These are phyloP conservation scores for Exserohilum turcica DNA, from an alignment of 2,329 filamentous ascomycete genomes.

Conservation along the genomic window DNA sequence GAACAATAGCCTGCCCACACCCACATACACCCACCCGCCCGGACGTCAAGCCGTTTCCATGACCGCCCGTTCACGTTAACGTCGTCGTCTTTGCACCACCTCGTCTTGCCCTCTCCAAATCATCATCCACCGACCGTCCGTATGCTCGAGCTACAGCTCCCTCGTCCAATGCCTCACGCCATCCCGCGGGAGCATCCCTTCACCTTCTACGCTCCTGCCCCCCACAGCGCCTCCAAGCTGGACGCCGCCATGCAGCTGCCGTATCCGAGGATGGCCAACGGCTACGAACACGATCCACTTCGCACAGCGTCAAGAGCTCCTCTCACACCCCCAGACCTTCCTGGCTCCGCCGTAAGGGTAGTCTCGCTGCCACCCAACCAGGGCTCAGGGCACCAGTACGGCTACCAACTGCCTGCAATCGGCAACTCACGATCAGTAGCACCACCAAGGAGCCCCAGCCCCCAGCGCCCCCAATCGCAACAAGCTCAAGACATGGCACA, in stretches of 20 bases:
- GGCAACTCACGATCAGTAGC: constrained; percentile 42
- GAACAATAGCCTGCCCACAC: constrained; percentile 17
- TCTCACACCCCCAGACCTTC: constrained; percentile 43
- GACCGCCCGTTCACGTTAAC: constrained; percentile 23
- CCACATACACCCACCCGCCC: no score
- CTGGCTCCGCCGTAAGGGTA: constrained; percentile 39
- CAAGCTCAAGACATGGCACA: constrained; percentile 30
- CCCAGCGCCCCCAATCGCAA: constrained; percentile 24
- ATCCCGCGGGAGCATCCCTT: constrained; percentile 43
- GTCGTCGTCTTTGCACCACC: constrained; percentile 15
- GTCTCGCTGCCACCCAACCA: constrained; percentile 37
- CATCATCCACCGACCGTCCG: constrained; percentile 25
- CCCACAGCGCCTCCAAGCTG: constrained; percentile 32
- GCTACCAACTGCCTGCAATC: constrained; percentile 44
- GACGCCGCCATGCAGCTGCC: constrained; percentile 44
- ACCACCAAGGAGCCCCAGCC: constrained; percentile 31
- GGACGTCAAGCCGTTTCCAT: constrained; percentile 18
- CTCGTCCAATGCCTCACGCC: constrained; percentile 49
- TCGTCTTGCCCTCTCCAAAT: constrained; percentile 12
- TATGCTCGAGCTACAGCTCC: constrained; percentile 51
- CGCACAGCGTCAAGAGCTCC: constrained; percentile 30
- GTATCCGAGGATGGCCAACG: constrained; percentile 30
- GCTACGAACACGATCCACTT: constrained; percentile 31
- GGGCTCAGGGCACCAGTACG: constrained; percentile 37
- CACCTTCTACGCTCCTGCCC: constrained; percentile 38